Percentiles rank a stretch among this genome's conserved stretches.
phyloP scores from a whole-genome alignment of 306 rosid genomes.

The Leucaena leucocephala region DNA sequence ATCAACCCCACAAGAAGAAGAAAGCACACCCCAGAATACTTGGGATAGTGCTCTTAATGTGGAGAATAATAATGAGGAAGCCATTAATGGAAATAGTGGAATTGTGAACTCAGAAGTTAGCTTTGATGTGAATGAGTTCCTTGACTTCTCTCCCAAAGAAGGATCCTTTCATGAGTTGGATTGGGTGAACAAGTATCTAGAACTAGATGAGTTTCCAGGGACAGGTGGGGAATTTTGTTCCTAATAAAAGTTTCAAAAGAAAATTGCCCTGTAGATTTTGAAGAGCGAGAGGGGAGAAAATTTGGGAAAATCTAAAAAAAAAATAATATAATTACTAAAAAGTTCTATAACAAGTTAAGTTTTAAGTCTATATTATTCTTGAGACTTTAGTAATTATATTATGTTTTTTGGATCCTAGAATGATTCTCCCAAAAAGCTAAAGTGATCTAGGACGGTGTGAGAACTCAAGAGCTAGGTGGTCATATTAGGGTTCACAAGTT shows the following conservation, averaged over 20 bases:
- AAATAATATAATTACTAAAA: too few relatives aligned
- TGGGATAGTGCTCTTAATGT: slow-evolving; percentile 18
- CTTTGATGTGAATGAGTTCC: slow-evolving; percentile 59
- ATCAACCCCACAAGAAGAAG: slow-evolving; percentile 22
- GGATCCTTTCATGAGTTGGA: slow-evolving; percentile 45
- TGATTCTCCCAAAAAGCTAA: too few relatives aligned
- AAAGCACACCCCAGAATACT: slow-evolving; percentile 13
- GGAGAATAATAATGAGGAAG: slow-evolving; percentile 5
- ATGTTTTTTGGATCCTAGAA: too few relatives aligned
- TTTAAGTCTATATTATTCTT: too few relatives aligned
- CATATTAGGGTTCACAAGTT: background rate
- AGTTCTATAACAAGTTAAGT: too few relatives aligned
- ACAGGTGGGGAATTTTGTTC: background rate
- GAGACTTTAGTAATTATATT: too few relatives aligned
- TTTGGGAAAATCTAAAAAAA: too few relatives aligned
- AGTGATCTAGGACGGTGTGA: too few relatives aligned
- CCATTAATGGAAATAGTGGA: background rate
- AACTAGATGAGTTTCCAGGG: slow-evolving; percentile 43
- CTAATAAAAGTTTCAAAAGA: background rate
- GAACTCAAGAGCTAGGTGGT: too few relatives aligned
- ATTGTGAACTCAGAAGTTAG: slow-evolving; percentile 28
- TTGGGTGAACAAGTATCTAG: slow-evolving; percentile 59
- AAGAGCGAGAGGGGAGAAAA: background rate
- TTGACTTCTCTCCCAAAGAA: slow-evolving; percentile 47
- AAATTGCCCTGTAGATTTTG: background rate